These are phyloP conservation scores for Populus simonii DNA, from an alignment of 345 rosid genomes.

Conservation along the genomic window DNA sequence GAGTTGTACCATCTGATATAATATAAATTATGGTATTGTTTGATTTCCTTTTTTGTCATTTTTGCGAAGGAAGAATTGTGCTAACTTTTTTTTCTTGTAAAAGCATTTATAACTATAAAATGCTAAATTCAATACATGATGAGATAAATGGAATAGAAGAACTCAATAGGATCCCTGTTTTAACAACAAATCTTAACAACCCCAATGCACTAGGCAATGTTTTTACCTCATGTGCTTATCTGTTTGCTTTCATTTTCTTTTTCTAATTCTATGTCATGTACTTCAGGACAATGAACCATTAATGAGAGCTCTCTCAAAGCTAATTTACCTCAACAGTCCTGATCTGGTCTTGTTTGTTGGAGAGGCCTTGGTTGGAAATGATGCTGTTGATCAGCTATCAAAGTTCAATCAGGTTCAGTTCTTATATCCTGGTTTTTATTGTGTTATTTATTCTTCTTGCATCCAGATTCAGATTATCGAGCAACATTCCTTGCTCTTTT, in stretches of 20 bases:
- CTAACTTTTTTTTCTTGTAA: not conserved
- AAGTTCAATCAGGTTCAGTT: conserved; percentile 84
- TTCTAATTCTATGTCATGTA: not conserved
- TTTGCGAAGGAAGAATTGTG: not conserved
- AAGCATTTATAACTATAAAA: not conserved
- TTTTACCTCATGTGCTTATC: not conserved
- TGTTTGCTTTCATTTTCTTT: not conserved
- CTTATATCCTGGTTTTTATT: not conserved
- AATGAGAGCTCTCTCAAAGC: conserved; percentile 98
- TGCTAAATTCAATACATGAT: not conserved
- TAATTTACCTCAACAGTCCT: conserved; percentile 75
- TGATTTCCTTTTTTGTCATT: not conserved
- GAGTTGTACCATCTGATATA: not conserved
- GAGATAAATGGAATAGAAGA: not conserved
- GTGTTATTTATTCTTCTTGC: not conserved
- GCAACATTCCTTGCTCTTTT: not conserved
- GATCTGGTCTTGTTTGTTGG: conserved; percentile 97
- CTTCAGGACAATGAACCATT: conserved; percentile 89
- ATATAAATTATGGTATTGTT: not conserved
- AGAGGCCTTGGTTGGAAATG: conserved; percentile 98
- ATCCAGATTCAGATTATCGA: conserved; percentile 6
- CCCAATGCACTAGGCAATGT: not conserved
- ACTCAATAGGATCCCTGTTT: not conserved
- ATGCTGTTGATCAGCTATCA: conserved; percentile 92
- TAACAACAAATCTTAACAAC: not conserved